Evolutionary conservation across 768 basidiomycete genomes (phyloP).

Genomic region (Xerocomus potaroensis): DNA sequence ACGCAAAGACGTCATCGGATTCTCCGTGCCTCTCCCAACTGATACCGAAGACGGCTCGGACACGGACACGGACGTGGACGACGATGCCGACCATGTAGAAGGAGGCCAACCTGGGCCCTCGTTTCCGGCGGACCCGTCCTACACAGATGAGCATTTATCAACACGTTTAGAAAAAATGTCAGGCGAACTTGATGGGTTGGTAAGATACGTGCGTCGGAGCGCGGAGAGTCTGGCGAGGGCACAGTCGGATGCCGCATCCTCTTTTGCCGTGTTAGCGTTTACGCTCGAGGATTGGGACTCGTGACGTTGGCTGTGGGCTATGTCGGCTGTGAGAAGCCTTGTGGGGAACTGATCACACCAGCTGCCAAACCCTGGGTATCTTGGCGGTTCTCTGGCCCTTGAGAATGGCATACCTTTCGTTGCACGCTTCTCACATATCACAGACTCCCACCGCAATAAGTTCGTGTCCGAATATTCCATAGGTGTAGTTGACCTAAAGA

Average conservation of each 20-base stretch:
- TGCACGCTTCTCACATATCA: too few species aligned
- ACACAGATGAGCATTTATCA: constrained; percentile 45
- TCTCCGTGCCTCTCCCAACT: constrained; percentile 37
- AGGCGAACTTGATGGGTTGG: constrained; percentile 63
- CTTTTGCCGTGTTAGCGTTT: constrained; percentile 73
- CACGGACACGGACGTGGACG: constrained; percentile 29
- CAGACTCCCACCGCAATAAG: too few species aligned
- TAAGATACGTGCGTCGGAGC: constrained; percentile 63
- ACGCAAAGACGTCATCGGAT: constrained; percentile 57
- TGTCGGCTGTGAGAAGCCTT: too few species aligned
- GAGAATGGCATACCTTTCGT: too few species aligned
- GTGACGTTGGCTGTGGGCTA: background rate
- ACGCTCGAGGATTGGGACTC: constrained; percentile 75
- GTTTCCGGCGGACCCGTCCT: constrained; percentile 38
- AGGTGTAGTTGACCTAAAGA: too few species aligned
- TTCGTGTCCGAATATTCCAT: too few species aligned
- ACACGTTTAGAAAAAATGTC: constrained; percentile 59
- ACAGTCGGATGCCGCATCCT: constrained; percentile 51
- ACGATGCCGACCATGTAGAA: constrained; percentile 16
- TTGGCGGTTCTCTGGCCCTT: too few species aligned
- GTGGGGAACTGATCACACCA: too few species aligned
- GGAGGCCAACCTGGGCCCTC: constrained; percentile 29
- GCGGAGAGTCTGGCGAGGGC: constrained; percentile 67
- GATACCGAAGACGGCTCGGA: constrained; percentile 36
- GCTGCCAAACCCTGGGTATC: too few species aligned